Evolutionary conservation across 106 monocot genomes (phyloP).

Genomic region (Vanilla planifolia): DNA sequence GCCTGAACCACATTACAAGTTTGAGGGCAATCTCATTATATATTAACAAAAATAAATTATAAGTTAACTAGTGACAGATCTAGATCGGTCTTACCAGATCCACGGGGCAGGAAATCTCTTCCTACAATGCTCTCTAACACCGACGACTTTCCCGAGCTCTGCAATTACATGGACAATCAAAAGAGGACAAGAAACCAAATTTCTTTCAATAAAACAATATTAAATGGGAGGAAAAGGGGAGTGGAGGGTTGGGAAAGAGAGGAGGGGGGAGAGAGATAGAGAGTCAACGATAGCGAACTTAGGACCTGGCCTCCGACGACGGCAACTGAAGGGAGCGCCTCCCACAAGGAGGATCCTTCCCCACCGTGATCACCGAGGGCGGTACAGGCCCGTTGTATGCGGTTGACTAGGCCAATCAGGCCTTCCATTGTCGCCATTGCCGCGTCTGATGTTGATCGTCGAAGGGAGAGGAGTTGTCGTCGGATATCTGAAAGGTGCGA

Average conservation of each 20-base stretch:
- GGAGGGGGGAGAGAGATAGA: too few species aligned
- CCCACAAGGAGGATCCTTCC: conserved; percentile 56
- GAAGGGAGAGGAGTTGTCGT: too few species aligned
- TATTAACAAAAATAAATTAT: not conserved
- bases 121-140: conserved; percentile 96
- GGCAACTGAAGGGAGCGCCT: conserved; percentile 74
- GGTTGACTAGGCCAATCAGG: conserved; percentile 72
- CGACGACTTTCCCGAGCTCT: conserved; percentile 95
- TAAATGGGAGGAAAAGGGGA: not conserved
- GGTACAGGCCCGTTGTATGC: conserved; percentile 75
- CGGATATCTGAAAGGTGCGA: too few species aligned
- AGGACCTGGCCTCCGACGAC: conserved; percentile 79
- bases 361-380: conserved; percentile 73
- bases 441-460: too few species aligned
- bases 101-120: conserved; percentile 86
- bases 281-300: too few species aligned
- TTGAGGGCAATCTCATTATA: too few species aligned
- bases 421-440: conserved; percentile 80
- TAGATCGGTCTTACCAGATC: conserved; percentile 52
- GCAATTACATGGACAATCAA: not conserved
- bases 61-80: not conserved
- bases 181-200: not conserved
- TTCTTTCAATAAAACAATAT: not conserved
- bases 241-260: not conserved
- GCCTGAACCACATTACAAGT: too few species aligned